Evolutionary conservation across 2,329 filamentous ascomycete genomes (phyloP).

Genomic region (Aspergillus caelatus): DNA sequence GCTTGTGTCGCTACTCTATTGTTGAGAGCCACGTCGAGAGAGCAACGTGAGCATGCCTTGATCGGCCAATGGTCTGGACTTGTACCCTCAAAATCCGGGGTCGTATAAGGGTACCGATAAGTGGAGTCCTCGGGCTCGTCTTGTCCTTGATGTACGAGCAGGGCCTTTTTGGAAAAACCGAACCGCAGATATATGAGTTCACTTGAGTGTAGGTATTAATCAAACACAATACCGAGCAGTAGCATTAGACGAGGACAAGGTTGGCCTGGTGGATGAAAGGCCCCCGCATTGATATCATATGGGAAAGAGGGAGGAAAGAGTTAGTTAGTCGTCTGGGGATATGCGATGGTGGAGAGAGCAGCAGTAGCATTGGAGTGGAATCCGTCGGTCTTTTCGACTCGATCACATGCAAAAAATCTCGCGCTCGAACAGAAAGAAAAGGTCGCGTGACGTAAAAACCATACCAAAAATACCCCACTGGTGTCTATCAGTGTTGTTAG

Average conservation of each 20-base stretch:
- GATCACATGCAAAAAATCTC: conserved; percentile 41
- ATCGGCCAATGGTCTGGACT: conserved; percentile 7
- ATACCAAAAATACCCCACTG: conserved; percentile 29
- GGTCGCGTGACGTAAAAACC: conserved; percentile 39
- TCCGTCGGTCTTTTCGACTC: conserved; percentile 26
- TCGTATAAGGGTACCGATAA: conserved; percentile 2
- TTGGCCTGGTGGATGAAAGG: conserved; percentile 15
- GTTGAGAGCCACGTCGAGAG: conserved; percentile 26
- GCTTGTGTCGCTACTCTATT: conserved; percentile 25
- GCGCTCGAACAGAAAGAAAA: conserved; percentile 2
- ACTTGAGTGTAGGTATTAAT: neutral
- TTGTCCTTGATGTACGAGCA: neutral
- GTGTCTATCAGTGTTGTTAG: neutral
- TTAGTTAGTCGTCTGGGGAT: conserved; percentile 27
- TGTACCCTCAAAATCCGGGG: neutral
- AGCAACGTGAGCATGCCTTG: conserved; percentile 34
- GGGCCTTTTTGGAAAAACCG: neutral
- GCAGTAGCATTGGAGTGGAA: conserved; percentile 24
- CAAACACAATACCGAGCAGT: conserved; percentile 14
- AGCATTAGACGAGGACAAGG: conserved; percentile 13
- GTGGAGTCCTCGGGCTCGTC: neutral
- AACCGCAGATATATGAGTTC: neutral
- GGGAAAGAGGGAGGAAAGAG: conserved; percentile 7
- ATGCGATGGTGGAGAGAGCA: conserved; percentile 18
- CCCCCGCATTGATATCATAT: conserved; percentile 23